Conservation (phyloP, 805 yeast genomes). For the Tetrapisispora iriomotensis region DNA sequence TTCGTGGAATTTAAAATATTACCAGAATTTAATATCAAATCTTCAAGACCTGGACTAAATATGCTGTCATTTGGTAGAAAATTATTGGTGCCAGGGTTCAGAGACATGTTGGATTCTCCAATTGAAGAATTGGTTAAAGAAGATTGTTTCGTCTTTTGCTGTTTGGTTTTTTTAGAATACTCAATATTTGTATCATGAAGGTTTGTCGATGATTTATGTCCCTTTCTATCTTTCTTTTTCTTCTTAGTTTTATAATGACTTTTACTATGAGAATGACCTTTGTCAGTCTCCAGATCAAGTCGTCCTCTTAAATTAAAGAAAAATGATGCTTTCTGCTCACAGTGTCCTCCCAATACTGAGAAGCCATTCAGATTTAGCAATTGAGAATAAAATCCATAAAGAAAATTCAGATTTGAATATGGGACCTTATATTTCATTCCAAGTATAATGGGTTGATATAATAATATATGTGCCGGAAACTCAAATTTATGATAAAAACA, state of each 20-base stretch:
- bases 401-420: slow-evolving; percentile 21
- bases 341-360: slow-evolving; percentile 20
- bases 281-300: slow-evolving; percentile 1
- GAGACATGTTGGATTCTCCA: no score
- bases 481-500: slow-evolving; percentile 28
- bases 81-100: no score
- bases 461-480: slow-evolving; percentile 25
- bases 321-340: slow-evolving; percentile 8
- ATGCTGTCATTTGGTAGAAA: neutral
- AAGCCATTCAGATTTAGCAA: slow-evolving; percentile 22
- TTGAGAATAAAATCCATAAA: slow-evolving; percentile 25
- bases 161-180: neutral
- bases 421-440: slow-evolving; percentile 16
- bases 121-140: no score
- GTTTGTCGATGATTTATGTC: neutral
- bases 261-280: neutral
- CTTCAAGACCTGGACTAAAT: slow-evolving; percentile 6
- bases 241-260: neutral
- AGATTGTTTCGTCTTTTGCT: neutral
- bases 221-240: slow-evolving; percentile 2
- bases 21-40: slow-evolving; percentile 1
- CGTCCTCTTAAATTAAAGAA: slow-evolving; percentile 1
- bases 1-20: neutral
- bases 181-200: neutral
- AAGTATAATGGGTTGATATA: slow-evolving; percentile 21